Percentiles rank a stretch among this genome's conserved stretches.
These are phyloP conservation scores for Leccinum rimulosum DNA, from an alignment of 768 basidiomycete species.

Conservation along the genomic window DNA sequence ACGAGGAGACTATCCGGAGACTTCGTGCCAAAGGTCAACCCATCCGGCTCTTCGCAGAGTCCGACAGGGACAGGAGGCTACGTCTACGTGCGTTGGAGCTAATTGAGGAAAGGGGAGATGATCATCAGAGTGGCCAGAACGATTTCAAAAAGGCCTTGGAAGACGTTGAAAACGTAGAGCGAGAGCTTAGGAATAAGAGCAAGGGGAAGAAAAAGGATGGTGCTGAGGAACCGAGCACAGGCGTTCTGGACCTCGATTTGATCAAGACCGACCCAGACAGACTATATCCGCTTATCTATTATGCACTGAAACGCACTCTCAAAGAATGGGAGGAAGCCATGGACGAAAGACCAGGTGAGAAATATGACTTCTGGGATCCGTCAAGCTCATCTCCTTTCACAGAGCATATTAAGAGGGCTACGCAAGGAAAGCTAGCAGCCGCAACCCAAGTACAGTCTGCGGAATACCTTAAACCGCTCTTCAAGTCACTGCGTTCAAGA, in stretches of 20 bases:
- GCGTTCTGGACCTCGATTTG: conserved; percentile 73
- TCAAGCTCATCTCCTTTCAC: conserved; percentile 4
- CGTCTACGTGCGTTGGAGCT: conserved; percentile 91
- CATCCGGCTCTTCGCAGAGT: conserved; percentile 91
- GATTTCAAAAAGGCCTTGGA: conserved; percentile 91
- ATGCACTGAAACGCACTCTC: conserved; percentile 85
- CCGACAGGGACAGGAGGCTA: conserved; percentile 88
- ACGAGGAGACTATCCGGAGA: conserved; percentile 87
- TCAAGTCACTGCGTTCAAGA: conserved; percentile 84
- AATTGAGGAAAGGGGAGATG: conserved; percentile 85
- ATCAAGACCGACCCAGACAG: conserved; percentile 92
- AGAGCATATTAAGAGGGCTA: conserved; percentile 86
- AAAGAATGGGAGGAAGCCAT: conserved; percentile 97
- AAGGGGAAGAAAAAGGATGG: conserved; percentile 61
- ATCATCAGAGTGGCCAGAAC: conserved; percentile 83
- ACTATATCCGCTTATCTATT: conserved; percentile 95
- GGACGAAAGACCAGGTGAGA: conserved; percentile 85
- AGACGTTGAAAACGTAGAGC: conserved; percentile 80
- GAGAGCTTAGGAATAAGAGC: conserved; percentile 58
- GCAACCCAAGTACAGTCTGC: conserved; percentile 95
- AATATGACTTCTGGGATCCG: not conserved
- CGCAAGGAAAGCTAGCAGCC: conserved; percentile 90
- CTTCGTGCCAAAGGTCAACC: conserved; percentile 92
- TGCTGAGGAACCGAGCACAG: conserved; percentile 45
- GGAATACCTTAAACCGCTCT: conserved; percentile 94